A percentile compares a stretch with the other conserved stretches of the same genome.
These are phyloP conservation scores for Monosporascus sp. DNA, from an alignment of 2,329 filamentous ascomycete species.

Conservation along the genomic window DNA sequence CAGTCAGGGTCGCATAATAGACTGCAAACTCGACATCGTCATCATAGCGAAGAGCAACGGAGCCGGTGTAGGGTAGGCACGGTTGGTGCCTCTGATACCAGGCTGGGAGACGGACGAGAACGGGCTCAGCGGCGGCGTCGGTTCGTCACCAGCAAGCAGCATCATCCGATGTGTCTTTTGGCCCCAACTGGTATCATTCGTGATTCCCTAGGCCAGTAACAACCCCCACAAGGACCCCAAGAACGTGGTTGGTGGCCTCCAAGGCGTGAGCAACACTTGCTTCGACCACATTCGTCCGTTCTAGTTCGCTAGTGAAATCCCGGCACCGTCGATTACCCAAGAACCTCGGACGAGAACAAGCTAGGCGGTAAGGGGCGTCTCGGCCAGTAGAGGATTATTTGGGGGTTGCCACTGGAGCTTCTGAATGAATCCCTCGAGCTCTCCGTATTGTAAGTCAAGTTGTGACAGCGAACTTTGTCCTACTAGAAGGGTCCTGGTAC, in stretches of 20 bases:
- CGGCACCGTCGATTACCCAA: conserved; percentile 50
- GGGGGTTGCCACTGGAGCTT: not conserved
- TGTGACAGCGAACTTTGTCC: too few species aligned
- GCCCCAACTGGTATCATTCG: not conserved
- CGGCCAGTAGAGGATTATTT: conserved; percentile 20
- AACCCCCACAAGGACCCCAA: conserved; percentile 44
- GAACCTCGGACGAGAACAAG: conserved; percentile 52
- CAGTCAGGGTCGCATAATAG: not conserved
- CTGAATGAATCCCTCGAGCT: not conserved
- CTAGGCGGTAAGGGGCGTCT: conserved; percentile 47
- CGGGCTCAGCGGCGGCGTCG: conserved; percentile 38
- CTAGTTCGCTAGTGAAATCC: conserved; percentile 8
- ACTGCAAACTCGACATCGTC: not conserved
- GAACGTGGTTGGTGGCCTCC: conserved; percentile 45
- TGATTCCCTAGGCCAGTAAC: conserved; percentile 27
- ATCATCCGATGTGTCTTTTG: not conserved
- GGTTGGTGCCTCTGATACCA: too few species aligned
- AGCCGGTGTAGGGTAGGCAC: not conserved
- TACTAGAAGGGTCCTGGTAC: too few species aligned
- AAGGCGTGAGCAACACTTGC: conserved; percentile 38
- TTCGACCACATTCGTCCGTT: conserved; percentile 5
- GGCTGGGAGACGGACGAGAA: conserved; percentile 26
- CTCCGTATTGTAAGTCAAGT: not conserved
- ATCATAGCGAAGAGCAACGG: not conserved
- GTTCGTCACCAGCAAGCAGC: conserved; percentile 14